These are phyloP conservation scores for Ophiostoma himal-ulmi DNA, from an alignment of 2,329 filamentous ascomycete genomes.

Conservation along the genomic window DNA sequence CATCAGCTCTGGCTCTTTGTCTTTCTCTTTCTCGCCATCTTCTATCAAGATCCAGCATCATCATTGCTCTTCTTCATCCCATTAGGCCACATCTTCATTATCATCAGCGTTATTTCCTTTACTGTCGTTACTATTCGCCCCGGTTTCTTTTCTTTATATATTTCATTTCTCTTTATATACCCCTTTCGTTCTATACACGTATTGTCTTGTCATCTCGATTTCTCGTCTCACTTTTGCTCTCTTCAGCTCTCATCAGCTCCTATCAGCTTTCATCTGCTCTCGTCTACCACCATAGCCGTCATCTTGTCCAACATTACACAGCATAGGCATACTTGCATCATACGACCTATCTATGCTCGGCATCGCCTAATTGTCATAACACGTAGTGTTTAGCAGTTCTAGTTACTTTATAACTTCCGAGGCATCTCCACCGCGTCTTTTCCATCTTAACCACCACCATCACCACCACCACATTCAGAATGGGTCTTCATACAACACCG, in stretches of 20 bases:
- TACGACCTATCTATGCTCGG: not conserved
- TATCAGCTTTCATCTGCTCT: not conserved
- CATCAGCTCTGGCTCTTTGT: not conserved
- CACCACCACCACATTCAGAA: not conserved
- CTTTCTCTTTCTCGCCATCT: not conserved
- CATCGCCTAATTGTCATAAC: not conserved
- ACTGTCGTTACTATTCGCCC: not conserved
- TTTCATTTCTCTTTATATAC: conserved; percentile 1
- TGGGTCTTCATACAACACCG: conserved; percentile 26
- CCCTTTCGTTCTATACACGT: not conserved
- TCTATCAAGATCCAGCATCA: not conserved
- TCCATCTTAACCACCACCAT: not conserved
- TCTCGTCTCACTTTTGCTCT: not conserved
- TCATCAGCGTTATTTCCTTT: not conserved
- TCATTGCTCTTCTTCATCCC: not conserved
- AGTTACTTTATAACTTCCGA: not conserved
- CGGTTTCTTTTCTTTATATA: not conserved
- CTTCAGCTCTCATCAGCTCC: not conserved
- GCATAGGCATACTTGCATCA: not conserved
- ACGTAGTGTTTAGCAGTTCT: not conserved
- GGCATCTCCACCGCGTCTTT: not conserved
- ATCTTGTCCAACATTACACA: conserved; percentile 1
- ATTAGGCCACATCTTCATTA: not conserved
- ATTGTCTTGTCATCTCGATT: not conserved
- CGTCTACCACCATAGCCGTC: not conserved